These are phyloP conservation scores for Halophytophthora batemanensis DNA, from an alignment of 352 stramenopile genomes.

Conservation along the genomic window DNA sequence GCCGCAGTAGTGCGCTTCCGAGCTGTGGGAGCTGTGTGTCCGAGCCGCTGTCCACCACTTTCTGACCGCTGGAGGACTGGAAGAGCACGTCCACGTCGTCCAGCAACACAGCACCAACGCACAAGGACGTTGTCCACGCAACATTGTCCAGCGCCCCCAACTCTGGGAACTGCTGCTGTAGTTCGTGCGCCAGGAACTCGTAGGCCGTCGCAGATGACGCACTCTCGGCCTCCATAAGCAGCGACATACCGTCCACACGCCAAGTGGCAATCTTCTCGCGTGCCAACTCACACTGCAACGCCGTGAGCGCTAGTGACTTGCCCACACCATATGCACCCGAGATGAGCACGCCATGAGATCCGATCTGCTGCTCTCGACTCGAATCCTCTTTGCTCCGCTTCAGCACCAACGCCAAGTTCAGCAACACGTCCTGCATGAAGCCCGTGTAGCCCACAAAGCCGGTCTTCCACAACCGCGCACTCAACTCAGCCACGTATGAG, in stretches of 20 bases:
- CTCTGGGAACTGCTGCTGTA: conserved; percentile 29
- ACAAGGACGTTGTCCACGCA: conserved; percentile 1
- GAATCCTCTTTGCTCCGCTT: no score
- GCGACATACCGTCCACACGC: conserved; percentile 34
- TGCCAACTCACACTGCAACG: conserved; percentile 22
- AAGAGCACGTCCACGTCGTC: conserved; percentile 76
- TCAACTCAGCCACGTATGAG: conserved; percentile 22
- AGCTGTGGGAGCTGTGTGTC: conserved; percentile 39
- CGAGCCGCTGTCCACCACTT: conserved; percentile 20
- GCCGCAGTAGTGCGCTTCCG: conserved; percentile 55
- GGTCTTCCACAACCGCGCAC: conserved; percentile 20
- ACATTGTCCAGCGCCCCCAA: conserved; percentile 9
- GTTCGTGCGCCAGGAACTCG: conserved; percentile 49
- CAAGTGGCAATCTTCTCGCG: conserved; percentile 23
- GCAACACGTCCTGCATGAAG: conserved; percentile 48
- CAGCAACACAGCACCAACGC: conserved; percentile 49
- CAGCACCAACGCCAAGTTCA: conserved; percentile 53
- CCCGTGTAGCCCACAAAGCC: conserved; percentile 54
- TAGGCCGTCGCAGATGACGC: conserved; percentile 42
- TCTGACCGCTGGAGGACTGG: conserved; percentile 33
- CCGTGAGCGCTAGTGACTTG: conserved; percentile 51
- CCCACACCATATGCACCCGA: conserved; percentile 64
- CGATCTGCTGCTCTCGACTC: no score
- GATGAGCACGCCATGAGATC: conserved; percentile 33
- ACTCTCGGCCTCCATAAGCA: conserved; percentile 56